These are phyloP conservation scores for Cyclotella distinguenda DNA, from an alignment of 108 stramenopile species.

Conservation along the genomic window DNA sequence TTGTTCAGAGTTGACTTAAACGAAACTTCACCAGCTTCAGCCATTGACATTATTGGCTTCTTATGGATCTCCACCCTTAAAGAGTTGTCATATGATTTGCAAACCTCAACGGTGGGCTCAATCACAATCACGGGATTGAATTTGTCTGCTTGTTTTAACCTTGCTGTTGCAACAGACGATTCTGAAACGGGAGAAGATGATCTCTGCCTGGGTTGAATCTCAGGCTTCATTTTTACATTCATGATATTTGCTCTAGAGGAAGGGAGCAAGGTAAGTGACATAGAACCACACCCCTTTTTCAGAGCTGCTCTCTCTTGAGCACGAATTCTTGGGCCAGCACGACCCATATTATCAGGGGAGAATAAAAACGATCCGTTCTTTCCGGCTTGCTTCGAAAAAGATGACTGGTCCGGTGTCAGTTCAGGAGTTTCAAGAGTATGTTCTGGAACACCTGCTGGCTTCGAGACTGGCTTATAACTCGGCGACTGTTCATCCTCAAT, in stretches of 20 bases:
- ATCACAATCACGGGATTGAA: conserved; percentile 8
- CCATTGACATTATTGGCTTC: conserved; percentile 10
- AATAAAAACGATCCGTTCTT: conserved; percentile 42
- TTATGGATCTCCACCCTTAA: conserved; percentile 12
- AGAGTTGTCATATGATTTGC: conserved; percentile 10
- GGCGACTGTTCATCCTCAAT: background rate
- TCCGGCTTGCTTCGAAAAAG: conserved; percentile 29
- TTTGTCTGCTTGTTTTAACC: background rate
- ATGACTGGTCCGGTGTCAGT: conserved; percentile 22
- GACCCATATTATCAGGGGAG: conserved; percentile 43
- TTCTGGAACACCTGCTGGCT: background rate
- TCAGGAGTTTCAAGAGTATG: conserved; percentile 7
- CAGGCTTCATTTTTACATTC: background rate
- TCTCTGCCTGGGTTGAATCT: conserved; percentile 8
- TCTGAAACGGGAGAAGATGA: conserved; percentile 10
- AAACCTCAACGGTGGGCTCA: background rate
- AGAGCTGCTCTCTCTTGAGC: conserved; percentile 19
- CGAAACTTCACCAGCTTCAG: conserved; percentile 27
- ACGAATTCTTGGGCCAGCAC: conserved; percentile 35
- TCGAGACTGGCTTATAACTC: background rate
- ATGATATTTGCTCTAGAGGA: conserved; percentile 7
- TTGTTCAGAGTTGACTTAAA: conserved; percentile 22
- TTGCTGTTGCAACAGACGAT: background rate
- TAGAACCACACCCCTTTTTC: conserved; percentile 11
- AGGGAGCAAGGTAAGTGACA: conserved; percentile 41